Evolutionary conservation across 257 asterid species (phyloP).

Genomic region (Solanum tarijense): DNA sequence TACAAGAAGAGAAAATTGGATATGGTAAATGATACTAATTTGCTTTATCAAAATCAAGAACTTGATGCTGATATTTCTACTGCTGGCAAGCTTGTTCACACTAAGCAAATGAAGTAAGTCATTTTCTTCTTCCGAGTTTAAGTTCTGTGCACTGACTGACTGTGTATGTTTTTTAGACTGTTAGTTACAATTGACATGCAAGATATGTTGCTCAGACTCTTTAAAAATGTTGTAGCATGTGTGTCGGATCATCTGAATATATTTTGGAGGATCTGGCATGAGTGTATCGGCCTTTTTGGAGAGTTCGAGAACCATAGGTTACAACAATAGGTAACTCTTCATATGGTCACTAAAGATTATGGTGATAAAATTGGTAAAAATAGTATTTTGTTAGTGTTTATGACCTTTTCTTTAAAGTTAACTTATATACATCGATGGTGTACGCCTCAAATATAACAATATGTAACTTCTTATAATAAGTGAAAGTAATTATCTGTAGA

Average conservation of each 20-base stretch:
- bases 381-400: neutral
- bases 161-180: neutral
- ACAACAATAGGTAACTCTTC: neutral
- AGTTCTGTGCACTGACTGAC: neutral
- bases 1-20: conserved; percentile 49
- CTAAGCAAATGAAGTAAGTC: conserved; percentile 48
- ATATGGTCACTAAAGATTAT: neutral
- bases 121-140: neutral
- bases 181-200: neutral
- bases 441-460: neutral
- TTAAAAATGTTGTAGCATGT: neutral
- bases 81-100: conserved; percentile 57
- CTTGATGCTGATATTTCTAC: conserved; percentile 58
- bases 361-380: neutral
- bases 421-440: neutral
- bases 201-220: neutral
- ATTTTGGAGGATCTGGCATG: neutral
- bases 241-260: neutral
- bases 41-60: conserved; percentile 41
- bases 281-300: neutral
- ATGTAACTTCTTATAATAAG: neutral
- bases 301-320: neutral
- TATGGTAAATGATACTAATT: conserved; percentile 19
- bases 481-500: neutral
- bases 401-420: neutral